Evolutionary conservation across 257 asterid species (phyloP), one percentile per base, ranked within the genome.

Genomic region (Salvia hispanica): DNA sequence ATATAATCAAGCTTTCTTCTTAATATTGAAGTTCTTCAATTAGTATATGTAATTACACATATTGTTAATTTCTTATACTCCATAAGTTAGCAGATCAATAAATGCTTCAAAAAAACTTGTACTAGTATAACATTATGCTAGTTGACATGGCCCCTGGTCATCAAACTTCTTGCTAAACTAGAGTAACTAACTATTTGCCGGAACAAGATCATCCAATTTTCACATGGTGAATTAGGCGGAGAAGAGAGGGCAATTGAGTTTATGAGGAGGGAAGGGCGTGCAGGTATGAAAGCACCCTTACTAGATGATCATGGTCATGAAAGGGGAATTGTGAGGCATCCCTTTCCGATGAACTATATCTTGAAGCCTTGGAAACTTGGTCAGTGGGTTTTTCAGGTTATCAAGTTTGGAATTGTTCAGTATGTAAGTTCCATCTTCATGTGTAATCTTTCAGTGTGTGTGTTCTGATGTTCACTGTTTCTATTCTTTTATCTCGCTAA

Each of bases 341-440:
- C 87, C 42, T 94, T 94, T 76, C 99, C 99, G 10, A 59, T 91
- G 84, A 94, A 87, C 42, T 82, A 70, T 72, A 9, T 90, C 70
- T 68, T 94, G 70, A 94, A 88, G 85, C 97, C 97, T 4, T 94
- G 99, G 99, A 85, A 80, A 76, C 87, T 94, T 75, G 89, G 88
- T 75, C 85, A 72, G 54, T 81, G 99, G 99, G 95, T 94, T 67
- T 94, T 82, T 82, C 96, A 88, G 87, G 86, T 91, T 78, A 82
- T 94, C 81, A 94, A 94, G 83, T 86, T 94, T 76, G 99, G 97
- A 59, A 88, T 94, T 46, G 97, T 94, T 65, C 99, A 94, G 68
- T 94, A 94, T 77, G 99, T 93, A 84, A 88, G 99, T 84, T 76
- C 64, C 73, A 42, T 58, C 68, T 72, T 36, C 67, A 25, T 72